phyloP scores from a whole-genome alignment of 1,139 yeast species.

The Taphrina confusa region DNA sequence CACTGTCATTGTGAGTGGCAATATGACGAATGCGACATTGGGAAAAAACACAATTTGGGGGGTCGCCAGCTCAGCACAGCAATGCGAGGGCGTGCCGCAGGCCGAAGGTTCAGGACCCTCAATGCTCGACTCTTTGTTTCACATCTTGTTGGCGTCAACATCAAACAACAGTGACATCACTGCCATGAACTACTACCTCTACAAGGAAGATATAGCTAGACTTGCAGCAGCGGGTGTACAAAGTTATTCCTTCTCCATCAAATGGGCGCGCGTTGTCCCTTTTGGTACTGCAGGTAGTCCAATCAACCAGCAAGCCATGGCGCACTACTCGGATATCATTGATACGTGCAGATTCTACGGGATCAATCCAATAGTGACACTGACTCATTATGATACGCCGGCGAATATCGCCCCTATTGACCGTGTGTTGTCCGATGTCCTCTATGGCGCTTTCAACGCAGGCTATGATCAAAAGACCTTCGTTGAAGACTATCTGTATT shows the following conservation, averaged over 20 bases:
- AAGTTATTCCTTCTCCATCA: slow-evolving; percentile 47
- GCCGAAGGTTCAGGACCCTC: slow-evolving; percentile 49
- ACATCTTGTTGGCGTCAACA: slow-evolving; percentile 35
- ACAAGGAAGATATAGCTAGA: slow-evolving; percentile 48
- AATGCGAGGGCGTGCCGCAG: slow-evolving; percentile 49
- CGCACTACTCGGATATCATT: slow-evolving; percentile 48
- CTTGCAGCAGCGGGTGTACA: slow-evolving; percentile 49
- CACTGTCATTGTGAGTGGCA: background rate
- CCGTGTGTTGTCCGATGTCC: slow-evolving; percentile 45
- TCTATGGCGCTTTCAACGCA: background rate
- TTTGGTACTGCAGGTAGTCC: slow-evolving; percentile 44
- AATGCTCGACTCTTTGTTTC: slow-evolving; percentile 44
- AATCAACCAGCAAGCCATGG: slow-evolving; percentile 47
- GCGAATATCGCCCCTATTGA: slow-evolving; percentile 43
- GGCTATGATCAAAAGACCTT: slow-evolving; percentile 39
- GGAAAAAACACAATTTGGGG: slow-evolving; percentile 27
- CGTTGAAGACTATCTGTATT: slow-evolving; percentile 47
- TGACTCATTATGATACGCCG: slow-evolving; percentile 50
- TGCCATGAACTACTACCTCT: slow-evolving; percentile 47
- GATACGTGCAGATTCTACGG: slow-evolving; percentile 46
- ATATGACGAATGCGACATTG: background rate
- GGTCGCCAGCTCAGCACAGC: slow-evolving; percentile 40
- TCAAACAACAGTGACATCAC: slow-evolving; percentile 44
- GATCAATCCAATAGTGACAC: slow-evolving; percentile 47
- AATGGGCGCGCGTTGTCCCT: slow-evolving; percentile 50